A percentile compares a stretch with the other conserved stretches of the same genome.
Conservation (phyloP, 192 early-diverging fungal species). For the Coemansia sp. region DNA sequence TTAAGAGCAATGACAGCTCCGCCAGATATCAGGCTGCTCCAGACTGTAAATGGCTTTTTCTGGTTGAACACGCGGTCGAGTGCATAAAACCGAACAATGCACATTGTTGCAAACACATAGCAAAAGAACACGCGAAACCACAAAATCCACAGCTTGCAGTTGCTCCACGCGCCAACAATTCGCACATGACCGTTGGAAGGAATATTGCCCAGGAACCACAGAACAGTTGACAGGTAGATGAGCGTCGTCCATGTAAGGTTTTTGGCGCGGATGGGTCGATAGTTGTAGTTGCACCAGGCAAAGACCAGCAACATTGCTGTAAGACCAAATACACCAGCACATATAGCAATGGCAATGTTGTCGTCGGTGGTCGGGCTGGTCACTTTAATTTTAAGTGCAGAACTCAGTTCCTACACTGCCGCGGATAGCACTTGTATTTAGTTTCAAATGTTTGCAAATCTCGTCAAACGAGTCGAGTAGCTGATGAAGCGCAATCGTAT, state of each 20-base stretch:
- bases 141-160: slow-evolving; percentile 46
- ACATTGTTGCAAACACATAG: slow-evolving; percentile 36
- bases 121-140: slow-evolving; percentile 44
- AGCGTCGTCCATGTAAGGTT: slow-evolving; percentile 36
- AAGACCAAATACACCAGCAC: slow-evolving; percentile 22
- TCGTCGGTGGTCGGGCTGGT: slow-evolving; percentile 16
- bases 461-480: neutral
- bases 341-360: slow-evolving; percentile 20
- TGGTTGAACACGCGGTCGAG: slow-evolving; percentile 51
- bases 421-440: neutral
- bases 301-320: slow-evolving; percentile 27
- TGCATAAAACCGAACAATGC: slow-evolving; percentile 40
- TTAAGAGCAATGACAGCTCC: slow-evolving; percentile 12
- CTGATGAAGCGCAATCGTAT: neutral
- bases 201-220: slow-evolving; percentile 47
- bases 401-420: slow-evolving; percentile 16
- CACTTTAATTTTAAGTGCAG: slow-evolving; percentile 7
- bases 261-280: slow-evolving; percentile 47
- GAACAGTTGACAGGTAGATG: slow-evolving; percentile 31
- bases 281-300: slow-evolving; percentile 44
- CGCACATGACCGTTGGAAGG: slow-evolving; percentile 38
- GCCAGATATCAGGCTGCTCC: slow-evolving; percentile 9
- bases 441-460: neutral
- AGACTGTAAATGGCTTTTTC: slow-evolving; percentile 37
- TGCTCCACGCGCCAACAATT: slow-evolving; percentile 18